Evolutionary conservation across 1,139 yeast species (phyloP), one percentile per base, ranked within the genome.

Genomic region (Kodamaea plutei): DNA sequence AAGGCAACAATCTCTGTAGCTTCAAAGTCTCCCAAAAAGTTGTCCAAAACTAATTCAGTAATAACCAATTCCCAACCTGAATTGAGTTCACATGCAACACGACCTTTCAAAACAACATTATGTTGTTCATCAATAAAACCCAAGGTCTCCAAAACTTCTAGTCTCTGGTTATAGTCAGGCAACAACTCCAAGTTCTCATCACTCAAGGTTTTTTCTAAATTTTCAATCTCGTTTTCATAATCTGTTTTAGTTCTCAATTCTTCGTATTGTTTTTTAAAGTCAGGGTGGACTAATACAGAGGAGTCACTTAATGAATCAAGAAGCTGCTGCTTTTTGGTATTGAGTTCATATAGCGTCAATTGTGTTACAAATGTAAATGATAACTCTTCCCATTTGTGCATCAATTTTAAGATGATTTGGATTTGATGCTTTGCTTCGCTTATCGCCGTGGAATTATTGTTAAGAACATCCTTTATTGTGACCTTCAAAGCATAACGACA

Each of bases 1-100:
- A 91, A 64, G 0, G 98, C 97, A 9, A 89, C 97, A 39, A 91
- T 88, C 56, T 91, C 99, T 50, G 89, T 96, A 0, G 96, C 91
- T 43, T 89, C 95, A 50, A 84, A 89, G 37, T 87, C 94, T 18
- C 93, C 96, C 43, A 91, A 64, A 63, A 91, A 88, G 56, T 91
- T 91, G 48, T 91, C 95, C 44, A 91, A 66, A 6, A 91, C 79
- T 34, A 91, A 69, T 55, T 91, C 99, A 0, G 98, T 89, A 11
- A 91, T 58, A 4, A 87, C 80, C 37, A 91, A 67, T 55, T 89
- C 97, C 77, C 89, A 87, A 0, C 96, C 96, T 18, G 88, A 76
- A 50, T 85, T 85, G 38, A 89, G 72, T 48, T 89, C 96, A 54
- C 89, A 81, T 0, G 89, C 89, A 26, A 84, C 93, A 41, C 94